Evolutionary conservation across 108 stramenopile genomes (phyloP).

Genomic region (Nitzschia palea): DNA sequence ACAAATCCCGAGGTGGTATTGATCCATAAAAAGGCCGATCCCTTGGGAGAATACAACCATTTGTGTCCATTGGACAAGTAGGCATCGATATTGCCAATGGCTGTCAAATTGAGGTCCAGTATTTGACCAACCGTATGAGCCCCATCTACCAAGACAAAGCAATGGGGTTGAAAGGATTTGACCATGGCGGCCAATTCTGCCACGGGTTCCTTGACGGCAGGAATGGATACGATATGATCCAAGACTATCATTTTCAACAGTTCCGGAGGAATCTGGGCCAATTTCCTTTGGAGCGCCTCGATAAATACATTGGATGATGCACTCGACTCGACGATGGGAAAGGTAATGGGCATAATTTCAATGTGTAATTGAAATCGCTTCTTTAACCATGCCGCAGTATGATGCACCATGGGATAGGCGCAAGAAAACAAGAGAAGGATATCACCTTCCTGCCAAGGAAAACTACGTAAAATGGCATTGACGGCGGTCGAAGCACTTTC

Average conservation of each 20-base stretch:
- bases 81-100: slow-evolving; percentile 11
- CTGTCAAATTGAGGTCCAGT: neutral
- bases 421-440: slow-evolving; percentile 8
- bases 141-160: slow-evolving; percentile 29
- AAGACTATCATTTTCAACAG: slow-evolving; percentile 15
- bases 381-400: slow-evolving; percentile 18
- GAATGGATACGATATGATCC: slow-evolving; percentile 14
- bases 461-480: slow-evolving; percentile 26
- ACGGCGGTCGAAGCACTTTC: slow-evolving; percentile 36
- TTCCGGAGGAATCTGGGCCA: too few species aligned
- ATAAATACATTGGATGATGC: too few species aligned
- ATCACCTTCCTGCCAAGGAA: slow-evolving; percentile 9
- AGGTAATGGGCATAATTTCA: neutral
- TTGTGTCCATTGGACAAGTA: slow-evolving; percentile 35
- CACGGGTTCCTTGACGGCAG: slow-evolving; percentile 14
- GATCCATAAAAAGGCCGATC: slow-evolving; percentile 31
- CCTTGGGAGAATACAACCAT: slow-evolving; percentile 37
- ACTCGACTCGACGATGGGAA: too few species aligned
- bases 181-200: slow-evolving; percentile 1
- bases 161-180: neutral
- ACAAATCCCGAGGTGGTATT: slow-evolving; percentile 6
- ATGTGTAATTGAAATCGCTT: slow-evolving; percentile 7
- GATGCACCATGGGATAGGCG: slow-evolving; percentile 36
- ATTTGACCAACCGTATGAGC: slow-evolving; percentile 33
- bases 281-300: too few species aligned